These are phyloP conservation scores for Dendrobium nobile DNA, from an alignment of 106 monocot genomes.

Conservation along the genomic window DNA sequence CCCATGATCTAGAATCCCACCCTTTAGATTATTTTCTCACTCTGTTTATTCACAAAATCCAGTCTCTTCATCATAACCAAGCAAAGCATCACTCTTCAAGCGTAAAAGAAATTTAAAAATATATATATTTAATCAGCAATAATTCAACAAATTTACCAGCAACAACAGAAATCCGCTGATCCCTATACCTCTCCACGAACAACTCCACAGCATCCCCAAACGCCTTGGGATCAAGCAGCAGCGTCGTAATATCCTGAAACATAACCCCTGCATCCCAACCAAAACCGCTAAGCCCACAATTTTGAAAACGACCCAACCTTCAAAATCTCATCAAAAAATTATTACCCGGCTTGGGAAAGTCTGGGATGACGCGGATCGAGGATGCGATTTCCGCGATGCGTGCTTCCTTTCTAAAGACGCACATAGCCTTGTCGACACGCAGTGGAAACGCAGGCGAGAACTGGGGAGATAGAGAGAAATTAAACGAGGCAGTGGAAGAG, in stretches of 20 bases:
- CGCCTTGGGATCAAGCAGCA: conserved; percentile 72
- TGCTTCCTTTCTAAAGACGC: conserved; percentile 22
- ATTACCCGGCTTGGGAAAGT: conserved; percentile 79
- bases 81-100: background rate
- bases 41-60: background rate
- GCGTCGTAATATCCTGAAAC: conserved; percentile 93
- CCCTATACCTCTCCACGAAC: conserved; percentile 84
- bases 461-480: background rate
- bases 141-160: conserved; percentile 41
- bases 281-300: background rate
- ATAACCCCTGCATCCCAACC: conserved; percentile 48
- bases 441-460: background rate
- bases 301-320: background rate
- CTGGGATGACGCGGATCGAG: conserved; percentile 80
- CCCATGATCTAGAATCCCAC: too few species aligned
- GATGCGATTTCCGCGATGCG: conserved; percentile 54
- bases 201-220: conserved; percentile 75
- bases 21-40: background rate
- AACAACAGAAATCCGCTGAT: conserved; percentile 71
- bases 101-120: background rate
- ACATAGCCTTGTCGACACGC: background rate
- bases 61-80: background rate
- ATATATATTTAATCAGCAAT: background rate
- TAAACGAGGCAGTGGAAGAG: background rate
- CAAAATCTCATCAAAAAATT: background rate